Conservation (phyloP, 805 yeast species). For the Myxozyma geophila region DNA sequence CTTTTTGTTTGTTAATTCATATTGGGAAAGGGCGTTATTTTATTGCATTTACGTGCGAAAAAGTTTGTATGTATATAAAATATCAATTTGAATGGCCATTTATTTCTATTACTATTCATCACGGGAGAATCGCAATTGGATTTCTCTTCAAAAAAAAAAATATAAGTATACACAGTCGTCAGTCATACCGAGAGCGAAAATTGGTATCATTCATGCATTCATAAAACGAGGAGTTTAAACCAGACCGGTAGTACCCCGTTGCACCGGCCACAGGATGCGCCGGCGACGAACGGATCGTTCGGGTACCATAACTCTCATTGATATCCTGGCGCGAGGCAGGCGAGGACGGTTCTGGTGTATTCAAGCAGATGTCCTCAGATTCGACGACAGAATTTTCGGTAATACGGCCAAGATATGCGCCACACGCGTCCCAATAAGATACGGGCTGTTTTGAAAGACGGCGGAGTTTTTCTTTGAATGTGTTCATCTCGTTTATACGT, state of each 20-base stretch:
- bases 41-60: not conserved
- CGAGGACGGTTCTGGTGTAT: not conserved
- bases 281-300: not conserved
- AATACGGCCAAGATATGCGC: not conserved
- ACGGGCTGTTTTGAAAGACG: too few relatives aligned
- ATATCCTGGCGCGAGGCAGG: not conserved
- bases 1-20: not conserved
- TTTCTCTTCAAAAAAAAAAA: not conserved
- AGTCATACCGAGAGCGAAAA: too few relatives aligned
- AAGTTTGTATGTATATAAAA: not conserved
- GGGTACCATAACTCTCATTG: not conserved
- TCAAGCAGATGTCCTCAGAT: not conserved
- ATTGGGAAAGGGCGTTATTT: not conserved
- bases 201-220: not conserved
- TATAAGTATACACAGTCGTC: not conserved
- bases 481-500: not conserved
- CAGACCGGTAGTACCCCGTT: not conserved
- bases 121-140: too few relatives aligned
- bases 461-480: not conserved
- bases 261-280: conserved; percentile 5
- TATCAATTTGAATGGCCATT: not conserved
- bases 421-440: too few relatives aligned
- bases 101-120: not conserved
- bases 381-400: not conserved
- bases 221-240: conserved; percentile 7